These are phyloP conservation scores for Apiospora koreana DNA, from an alignment of 2,329 filamentous ascomycete genomes.

Conservation along the genomic window DNA sequence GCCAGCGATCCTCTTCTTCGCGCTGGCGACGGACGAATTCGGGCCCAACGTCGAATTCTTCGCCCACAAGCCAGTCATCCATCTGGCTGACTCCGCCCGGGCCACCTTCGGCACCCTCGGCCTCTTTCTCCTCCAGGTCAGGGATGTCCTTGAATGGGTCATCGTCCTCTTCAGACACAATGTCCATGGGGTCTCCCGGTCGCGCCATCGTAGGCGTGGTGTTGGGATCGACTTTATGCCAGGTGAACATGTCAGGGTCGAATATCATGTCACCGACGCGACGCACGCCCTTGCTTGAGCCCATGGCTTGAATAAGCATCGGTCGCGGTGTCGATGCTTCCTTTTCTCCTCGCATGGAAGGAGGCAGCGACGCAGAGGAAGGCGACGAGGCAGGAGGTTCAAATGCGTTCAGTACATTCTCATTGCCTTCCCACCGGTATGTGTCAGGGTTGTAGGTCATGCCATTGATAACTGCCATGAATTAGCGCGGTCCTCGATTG, in stretches of 20 bases:
- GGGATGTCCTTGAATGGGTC: slow-evolving; percentile 95
- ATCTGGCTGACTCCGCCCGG: slow-evolving; percentile 59
- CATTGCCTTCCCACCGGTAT: slow-evolving; percentile 94
- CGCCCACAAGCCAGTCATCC: slow-evolving; percentile 84
- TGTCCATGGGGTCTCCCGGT: slow-evolving; percentile 57
- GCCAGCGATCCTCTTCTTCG: slow-evolving; percentile 91
- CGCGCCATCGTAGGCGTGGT: slow-evolving; percentile 35
- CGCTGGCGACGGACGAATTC: slow-evolving; percentile 88
- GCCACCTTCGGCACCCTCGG: slow-evolving; percentile 49
- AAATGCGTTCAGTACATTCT: slow-evolving; percentile 79
- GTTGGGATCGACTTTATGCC: slow-evolving; percentile 75
- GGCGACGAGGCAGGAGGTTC: slow-evolving; percentile 63
- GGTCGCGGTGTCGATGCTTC: slow-evolving; percentile 63
- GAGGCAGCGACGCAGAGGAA: slow-evolving; percentile 48
- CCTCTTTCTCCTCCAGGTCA: slow-evolving; percentile 74
- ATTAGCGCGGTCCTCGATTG: background rate
- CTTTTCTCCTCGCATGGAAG: slow-evolving; percentile 54
- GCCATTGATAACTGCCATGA: slow-evolving; percentile 68
- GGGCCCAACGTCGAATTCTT: slow-evolving; percentile 96
- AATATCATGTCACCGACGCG: slow-evolving; percentile 99
- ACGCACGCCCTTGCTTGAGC: slow-evolving; percentile 81
- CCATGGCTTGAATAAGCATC: slow-evolving; percentile 90
- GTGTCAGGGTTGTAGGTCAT: slow-evolving; percentile 93
- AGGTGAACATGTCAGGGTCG: slow-evolving; percentile 95
- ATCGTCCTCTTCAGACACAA: slow-evolving; percentile 75